These are phyloP conservation scores for Butyriboletus appendiculatus DNA, from an alignment of 1,284 basidiomycete genomes.

Conservation along the genomic window DNA sequence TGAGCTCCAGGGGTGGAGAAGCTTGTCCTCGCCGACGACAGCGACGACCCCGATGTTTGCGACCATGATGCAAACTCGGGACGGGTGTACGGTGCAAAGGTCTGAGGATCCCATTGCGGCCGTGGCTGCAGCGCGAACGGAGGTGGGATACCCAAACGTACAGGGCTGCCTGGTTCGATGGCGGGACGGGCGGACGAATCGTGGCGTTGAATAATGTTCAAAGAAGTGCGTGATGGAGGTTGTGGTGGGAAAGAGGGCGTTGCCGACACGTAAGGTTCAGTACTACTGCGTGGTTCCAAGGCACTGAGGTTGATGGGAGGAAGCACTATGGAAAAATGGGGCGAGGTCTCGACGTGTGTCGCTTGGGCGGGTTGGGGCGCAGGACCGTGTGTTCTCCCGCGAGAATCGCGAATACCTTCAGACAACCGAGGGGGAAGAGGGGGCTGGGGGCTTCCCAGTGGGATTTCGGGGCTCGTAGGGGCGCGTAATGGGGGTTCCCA, in stretches of 20 bases:
- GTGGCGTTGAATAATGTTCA: constrained; percentile 18
- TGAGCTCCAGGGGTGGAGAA: constrained; percentile 16
- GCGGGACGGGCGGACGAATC: constrained; percentile 5
- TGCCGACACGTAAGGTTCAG: constrained; percentile 21
- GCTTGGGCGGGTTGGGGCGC: constrained; percentile 11
- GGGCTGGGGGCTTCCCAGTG: constrained; percentile 4
- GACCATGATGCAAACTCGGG: constrained; percentile 43
- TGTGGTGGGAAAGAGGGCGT: constrained; percentile 21
- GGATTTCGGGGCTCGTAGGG: constrained; percentile 12
- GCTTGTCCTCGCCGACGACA: constrained; percentile 13
- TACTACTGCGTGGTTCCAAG: constrained; percentile 14
- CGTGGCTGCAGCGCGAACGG: constrained; percentile 66
- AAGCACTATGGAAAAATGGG: constrained; percentile 29
- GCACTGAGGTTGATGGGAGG: constrained; percentile 27
- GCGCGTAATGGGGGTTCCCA: constrained; percentile 17
- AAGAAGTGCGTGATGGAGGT: constrained; percentile 25
- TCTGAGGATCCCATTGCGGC: constrained; percentile 57
- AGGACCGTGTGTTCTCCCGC: constrained; percentile 10
- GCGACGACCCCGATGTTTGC: constrained; percentile 25
- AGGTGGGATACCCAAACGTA: constrained; percentile 45
- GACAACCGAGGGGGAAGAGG: constrained; percentile 6
- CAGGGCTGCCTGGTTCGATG: constrained; percentile 9
- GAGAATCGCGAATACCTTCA: constrained; percentile 11
- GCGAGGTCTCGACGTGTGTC: constrained; percentile 20
- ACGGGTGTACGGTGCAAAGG: constrained; percentile 39